Base-by-base conservation (phyloP, 768 basidiomycete species). In the Psilocybe sp. region DNA sequence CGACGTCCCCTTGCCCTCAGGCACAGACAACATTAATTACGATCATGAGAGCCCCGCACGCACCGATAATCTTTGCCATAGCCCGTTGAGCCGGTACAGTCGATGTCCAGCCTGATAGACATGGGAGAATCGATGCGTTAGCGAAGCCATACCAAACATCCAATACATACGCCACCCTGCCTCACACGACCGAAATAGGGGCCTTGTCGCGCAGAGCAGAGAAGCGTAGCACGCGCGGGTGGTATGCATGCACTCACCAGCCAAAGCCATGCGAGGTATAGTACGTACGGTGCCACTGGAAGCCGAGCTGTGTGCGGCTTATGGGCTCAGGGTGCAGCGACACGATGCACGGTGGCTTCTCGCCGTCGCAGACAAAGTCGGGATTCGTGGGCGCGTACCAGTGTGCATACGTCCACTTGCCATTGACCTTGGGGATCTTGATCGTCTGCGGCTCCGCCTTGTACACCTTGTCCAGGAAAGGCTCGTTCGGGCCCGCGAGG, bases 321-420 rank as follows among this genome's bases (percentile, higher is more conserved):
- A 85, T 89, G 1, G 89, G 89, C 0, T 87, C 87, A 2, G 88
- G 88, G 53, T 91, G 89, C 5, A 76, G 74, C 31, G 71, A 55
- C n/a, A 87, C 64, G 7, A 88, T 70, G 49, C 79, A 80, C 10
- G 89, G 89, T 1, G 89, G 88, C 44, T 70, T 50, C 35, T 50
- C 49, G 23, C 19, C 16, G 5, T 50, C 49, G 16, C 37, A 35
- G 3, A 43, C 42, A 18, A 33, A 50, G 4, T 15, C 32, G 18
- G 49, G 36, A 28, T 44, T 50, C 28, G 42, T 34, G 20, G 49
- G 49, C 11, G 49, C 23, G 39, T 44, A 50, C 31, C 36, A 50
- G 39, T 50, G 49, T 10, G 49, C 49, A 39, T 36, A 50, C 19
- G 49, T 50, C n/a, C 43, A 50, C 18, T 44, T 33, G 15, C 49